These are phyloP conservation scores for Dendrobium catenatum DNA, from an alignment of 106 monocot species.

Conservation along the genomic window DNA sequence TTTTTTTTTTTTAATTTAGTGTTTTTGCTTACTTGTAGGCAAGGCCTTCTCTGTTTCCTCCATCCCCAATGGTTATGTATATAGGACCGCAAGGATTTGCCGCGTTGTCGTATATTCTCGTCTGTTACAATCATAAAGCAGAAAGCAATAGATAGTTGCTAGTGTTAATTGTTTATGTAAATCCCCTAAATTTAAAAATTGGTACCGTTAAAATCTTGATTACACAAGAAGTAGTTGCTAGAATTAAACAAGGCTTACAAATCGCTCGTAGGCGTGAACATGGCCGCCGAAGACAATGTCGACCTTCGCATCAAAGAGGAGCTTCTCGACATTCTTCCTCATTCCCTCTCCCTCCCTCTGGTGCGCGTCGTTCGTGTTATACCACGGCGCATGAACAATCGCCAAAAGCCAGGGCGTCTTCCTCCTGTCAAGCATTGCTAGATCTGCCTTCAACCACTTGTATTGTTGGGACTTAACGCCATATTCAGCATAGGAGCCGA, in stretches of 20 bases:
- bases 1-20: too few species aligned
- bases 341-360: constrained; percentile 80
- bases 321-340: constrained; percentile 57
- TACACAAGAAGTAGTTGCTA: constrained; percentile 8
- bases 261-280: constrained; percentile 86
- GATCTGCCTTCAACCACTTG: constrained; percentile 56
- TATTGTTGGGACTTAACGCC: constrained; percentile 24
- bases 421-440: constrained; percentile 43
- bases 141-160: too few species aligned
- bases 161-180: too few species aligned
- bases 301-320: constrained; percentile 48
- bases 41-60: constrained; percentile 52
- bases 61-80: constrained; percentile 63
- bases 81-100: constrained; percentile 48
- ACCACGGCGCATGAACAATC: constrained; percentile 85
- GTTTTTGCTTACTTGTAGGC: constrained; percentile 21
- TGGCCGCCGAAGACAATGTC: constrained; percentile 75
- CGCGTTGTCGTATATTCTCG: too few species aligned
- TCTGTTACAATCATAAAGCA: too few species aligned
- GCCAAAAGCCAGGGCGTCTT: constrained; percentile 65
- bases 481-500: constrained; percentile 70
- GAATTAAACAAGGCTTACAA: constrained; percentile 39
- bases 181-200: background rate
- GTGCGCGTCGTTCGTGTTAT: constrained; percentile 75
- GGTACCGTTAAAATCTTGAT: constrained; percentile 46